These are phyloP conservation scores for Diaporthe eres DNA, from an alignment of 2,329 filamentous ascomycete species.

Conservation along the genomic window DNA sequence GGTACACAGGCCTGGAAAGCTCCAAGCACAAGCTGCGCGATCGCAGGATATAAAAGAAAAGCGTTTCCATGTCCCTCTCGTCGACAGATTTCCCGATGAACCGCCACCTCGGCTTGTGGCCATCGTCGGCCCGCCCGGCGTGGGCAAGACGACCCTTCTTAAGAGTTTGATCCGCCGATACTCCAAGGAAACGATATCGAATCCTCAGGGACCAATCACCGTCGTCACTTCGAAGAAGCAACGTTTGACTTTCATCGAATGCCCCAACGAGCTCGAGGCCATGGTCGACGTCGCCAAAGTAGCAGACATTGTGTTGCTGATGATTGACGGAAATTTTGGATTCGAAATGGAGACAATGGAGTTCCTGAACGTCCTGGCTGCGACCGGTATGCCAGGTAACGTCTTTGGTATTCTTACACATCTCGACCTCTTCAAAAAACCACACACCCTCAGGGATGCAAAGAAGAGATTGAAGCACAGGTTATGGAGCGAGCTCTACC, in stretches of 20 bases:
- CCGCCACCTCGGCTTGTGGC: slow-evolving; percentile 93
- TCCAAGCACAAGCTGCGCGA: slow-evolving; percentile 81
- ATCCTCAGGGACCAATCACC: slow-evolving; percentile 92
- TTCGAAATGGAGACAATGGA: slow-evolving; percentile 99
- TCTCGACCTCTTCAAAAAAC: slow-evolving; percentile 94
- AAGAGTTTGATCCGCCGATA: slow-evolving; percentile 96
- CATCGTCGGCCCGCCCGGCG: slow-evolving; percentile 94
- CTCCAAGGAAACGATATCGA: slow-evolving; percentile 92
- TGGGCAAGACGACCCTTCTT: slow-evolving; percentile 94
- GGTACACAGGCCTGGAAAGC: slow-evolving; percentile 83
- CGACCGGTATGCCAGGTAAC: slow-evolving; percentile 97
- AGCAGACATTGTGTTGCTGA: slow-evolving; percentile 94
- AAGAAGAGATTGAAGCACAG: slow-evolving; percentile 97
- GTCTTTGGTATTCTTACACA: slow-evolving; percentile 98
- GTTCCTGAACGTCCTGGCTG: slow-evolving; percentile 93
- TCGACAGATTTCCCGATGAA: slow-evolving; percentile 96
- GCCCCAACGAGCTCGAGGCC: slow-evolving; percentile 93
- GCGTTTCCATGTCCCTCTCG: slow-evolving; percentile 93
- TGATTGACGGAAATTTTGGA: slow-evolving; percentile 99
- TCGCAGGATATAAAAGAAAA: slow-evolving; percentile 91
- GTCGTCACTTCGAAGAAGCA: slow-evolving; percentile 97
- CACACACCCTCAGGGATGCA: slow-evolving; percentile 89
- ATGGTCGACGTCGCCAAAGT: slow-evolving; percentile 99
- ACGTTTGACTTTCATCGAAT: slow-evolving; percentile 95
- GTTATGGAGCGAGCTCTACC: slow-evolving; percentile 97